phyloP scores from a whole-genome alignment of 108 stramenopile species.

The Nannochloropsis gaditana region DNA sequence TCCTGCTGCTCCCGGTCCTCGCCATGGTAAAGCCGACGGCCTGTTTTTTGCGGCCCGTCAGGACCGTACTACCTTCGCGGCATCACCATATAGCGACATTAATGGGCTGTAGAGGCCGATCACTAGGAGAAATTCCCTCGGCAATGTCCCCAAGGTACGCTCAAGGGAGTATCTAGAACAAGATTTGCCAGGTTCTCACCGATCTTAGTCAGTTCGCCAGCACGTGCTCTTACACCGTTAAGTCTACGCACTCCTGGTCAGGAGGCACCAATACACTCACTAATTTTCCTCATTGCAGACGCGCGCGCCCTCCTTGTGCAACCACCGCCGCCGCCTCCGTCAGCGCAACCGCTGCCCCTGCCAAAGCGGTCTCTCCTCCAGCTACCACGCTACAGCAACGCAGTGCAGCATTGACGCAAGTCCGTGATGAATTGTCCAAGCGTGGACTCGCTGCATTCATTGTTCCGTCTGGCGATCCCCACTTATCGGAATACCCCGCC shows the following conservation, averaged over 20 bases:
- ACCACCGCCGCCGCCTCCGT: background rate
- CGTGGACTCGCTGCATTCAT: conserved; percentile 50
- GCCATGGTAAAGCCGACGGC: conserved; percentile 19
- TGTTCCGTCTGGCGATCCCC: conserved; percentile 52
- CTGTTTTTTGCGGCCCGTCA: background rate
- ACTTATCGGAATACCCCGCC: conserved; percentile 85
- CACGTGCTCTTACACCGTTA: no score
- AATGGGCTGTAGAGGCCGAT: background rate
- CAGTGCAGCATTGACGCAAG: background rate
- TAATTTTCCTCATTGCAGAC: background rate
- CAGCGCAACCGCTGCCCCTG: background rate
- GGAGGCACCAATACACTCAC: no score
- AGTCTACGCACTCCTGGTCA: no score
- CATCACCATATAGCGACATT: background rate
- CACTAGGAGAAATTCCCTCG: background rate
- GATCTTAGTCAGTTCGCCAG: no score
- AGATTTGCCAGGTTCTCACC: no score
- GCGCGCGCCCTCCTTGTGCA: background rate
- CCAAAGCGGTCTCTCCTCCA: background rate
- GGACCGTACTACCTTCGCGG: background rate
- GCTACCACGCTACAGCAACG: background rate
- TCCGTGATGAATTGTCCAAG: conserved; percentile 28
- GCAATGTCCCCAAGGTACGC: no score
- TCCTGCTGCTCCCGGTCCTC: background rate
- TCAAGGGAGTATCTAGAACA: no score